Evolutionary conservation across 768 basidiomycete genomes (phyloP).

Genomic region (Hypholoma fasciculare): DNA sequence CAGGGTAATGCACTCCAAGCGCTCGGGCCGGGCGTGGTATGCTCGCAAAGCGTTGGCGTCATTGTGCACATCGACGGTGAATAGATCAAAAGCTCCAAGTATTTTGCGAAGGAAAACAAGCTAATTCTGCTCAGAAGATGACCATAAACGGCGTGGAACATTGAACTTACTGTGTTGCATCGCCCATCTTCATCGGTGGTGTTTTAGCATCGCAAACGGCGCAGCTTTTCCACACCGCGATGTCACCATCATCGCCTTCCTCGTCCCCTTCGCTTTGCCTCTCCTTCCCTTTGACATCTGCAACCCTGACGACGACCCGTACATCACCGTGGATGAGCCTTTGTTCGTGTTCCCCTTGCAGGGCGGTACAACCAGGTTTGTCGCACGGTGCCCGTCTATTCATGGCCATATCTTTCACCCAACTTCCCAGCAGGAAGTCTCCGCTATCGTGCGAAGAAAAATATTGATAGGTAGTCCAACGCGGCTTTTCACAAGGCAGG

Average conservation of each 20-base stretch:
- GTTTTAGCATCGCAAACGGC: slow-evolving; percentile 42
- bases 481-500: slow-evolving; percentile 44
- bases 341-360: slow-evolving; percentile 43
- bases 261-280: slow-evolving; percentile 8
- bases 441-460: slow-evolving; percentile 31
- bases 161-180: slow-evolving; percentile 52
- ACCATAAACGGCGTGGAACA: slow-evolving; percentile 1
- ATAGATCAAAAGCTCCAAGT: slow-evolving; percentile 53
- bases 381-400: slow-evolving; percentile 36
- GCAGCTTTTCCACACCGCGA: slow-evolving; percentile 44
- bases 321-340: slow-evolving; percentile 41
- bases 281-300: slow-evolving; percentile 7
- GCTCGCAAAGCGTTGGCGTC: slow-evolving; percentile 45
- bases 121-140: slow-evolving; percentile 24
- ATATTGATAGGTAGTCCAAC: slow-evolving; percentile 53
- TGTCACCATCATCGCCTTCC: slow-evolving; percentile 17
- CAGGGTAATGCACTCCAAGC: slow-evolving; percentile 23
- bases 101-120: slow-evolving; percentile 58
- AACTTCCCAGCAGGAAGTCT: slow-evolving; percentile 44
- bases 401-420: slow-evolving; percentile 31
- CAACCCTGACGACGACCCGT: slow-evolving; percentile 27
- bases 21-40: slow-evolving; percentile 35
- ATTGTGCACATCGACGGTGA: slow-evolving; percentile 35
- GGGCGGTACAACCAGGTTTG: slow-evolving; percentile 31
- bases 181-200: slow-evolving; percentile 34